phyloP scores from a whole-genome alignment of 1,139 yeast genomes.

The Hemisphaericaspora xylofermentans region DNA sequence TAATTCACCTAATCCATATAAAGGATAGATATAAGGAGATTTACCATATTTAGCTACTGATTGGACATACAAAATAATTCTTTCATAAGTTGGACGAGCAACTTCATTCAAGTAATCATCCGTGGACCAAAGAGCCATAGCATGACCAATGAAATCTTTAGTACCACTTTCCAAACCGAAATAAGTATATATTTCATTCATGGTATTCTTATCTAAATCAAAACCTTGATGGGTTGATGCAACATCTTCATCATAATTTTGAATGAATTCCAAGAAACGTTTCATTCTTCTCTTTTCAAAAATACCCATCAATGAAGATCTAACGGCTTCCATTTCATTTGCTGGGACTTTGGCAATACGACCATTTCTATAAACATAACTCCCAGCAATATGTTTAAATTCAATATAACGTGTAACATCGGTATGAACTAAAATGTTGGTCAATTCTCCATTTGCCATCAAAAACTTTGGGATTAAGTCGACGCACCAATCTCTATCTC shows the following conservation, averaged over 20 bases:
- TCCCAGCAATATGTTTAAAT: conserved; percentile 92
- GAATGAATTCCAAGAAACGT: conserved; percentile 84
- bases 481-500: conserved; percentile 97
- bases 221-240: conserved; percentile 81
- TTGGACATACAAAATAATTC: conserved; percentile 81
- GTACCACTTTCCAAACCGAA: conserved; percentile 93
- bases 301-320: conserved; percentile 90
- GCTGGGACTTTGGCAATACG: conserved; percentile 94
- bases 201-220: conserved; percentile 82
- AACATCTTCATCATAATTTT: conserved; percentile 77
- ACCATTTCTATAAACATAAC: conserved; percentile 89
- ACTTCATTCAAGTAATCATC: conserved; percentile 88
- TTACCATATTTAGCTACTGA: conserved; percentile 95
- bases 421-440: conserved; percentile 91
- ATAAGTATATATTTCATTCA: conserved; percentile 87
- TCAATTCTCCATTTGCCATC: conserved; percentile 97
- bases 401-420: conserved; percentile 95
- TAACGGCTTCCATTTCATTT: conserved; percentile 85
- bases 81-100: conserved; percentile 87
- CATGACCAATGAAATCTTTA: conserved; percentile 95
- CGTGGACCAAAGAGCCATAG: conserved; percentile 96
- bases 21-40: conserved; percentile 93
- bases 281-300: conserved; percentile 96
- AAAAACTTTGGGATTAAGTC: conserved; percentile 95
- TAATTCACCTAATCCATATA: conserved; percentile 94